Evolutionary conservation across 768 basidiomycete genomes (phyloP).

Genomic region (Lyophyllum shimeji): DNA sequence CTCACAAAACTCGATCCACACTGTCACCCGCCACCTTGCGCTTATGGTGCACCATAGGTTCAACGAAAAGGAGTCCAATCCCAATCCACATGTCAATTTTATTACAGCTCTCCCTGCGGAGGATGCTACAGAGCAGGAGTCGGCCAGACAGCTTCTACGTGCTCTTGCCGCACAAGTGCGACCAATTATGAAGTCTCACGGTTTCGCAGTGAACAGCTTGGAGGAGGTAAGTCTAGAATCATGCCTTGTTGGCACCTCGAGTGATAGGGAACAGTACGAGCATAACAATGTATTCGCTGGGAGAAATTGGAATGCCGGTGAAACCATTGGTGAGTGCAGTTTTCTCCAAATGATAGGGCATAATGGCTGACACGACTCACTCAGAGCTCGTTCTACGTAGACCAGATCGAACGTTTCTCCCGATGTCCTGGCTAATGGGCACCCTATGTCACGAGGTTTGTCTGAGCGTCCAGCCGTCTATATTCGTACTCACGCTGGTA

Average conservation of each 20-base stretch:
- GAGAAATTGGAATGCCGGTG: slow-evolving; percentile 83
- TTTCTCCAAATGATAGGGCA: neutral
- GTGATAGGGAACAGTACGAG: slow-evolving; percentile 55
- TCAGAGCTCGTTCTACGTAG: slow-evolving; percentile 78
- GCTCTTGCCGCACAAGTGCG: slow-evolving; percentile 82
- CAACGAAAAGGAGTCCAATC: slow-evolving; percentile 69
- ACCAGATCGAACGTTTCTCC: slow-evolving; percentile 56
- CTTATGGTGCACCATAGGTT: slow-evolving; percentile 73
- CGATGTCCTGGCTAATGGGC: slow-evolving; percentile 69
- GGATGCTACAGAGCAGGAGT: slow-evolving; percentile 49
- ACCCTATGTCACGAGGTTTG: slow-evolving; percentile 82
- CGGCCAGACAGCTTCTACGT: slow-evolving; percentile 69
- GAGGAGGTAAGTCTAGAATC: slow-evolving; percentile 60
- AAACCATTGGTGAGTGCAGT: slow-evolving; percentile 60
- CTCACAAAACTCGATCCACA: neutral
- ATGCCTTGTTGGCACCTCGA: neutral
- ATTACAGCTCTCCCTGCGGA: slow-evolving; percentile 53
- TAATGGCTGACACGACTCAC: neutral
- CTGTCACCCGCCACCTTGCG: neutral
- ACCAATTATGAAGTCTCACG: slow-evolving; percentile 80
- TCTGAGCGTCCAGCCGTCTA: slow-evolving; percentile 5
- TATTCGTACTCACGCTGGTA: slow-evolving; percentile 10
- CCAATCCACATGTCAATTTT: slow-evolving; percentile 78
- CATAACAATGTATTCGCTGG: slow-evolving; percentile 78
- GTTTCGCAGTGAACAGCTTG: slow-evolving; percentile 72